Evolutionary conservation across 106 monocot species (phyloP).

Genomic region (Vanilla planifolia): DNA sequence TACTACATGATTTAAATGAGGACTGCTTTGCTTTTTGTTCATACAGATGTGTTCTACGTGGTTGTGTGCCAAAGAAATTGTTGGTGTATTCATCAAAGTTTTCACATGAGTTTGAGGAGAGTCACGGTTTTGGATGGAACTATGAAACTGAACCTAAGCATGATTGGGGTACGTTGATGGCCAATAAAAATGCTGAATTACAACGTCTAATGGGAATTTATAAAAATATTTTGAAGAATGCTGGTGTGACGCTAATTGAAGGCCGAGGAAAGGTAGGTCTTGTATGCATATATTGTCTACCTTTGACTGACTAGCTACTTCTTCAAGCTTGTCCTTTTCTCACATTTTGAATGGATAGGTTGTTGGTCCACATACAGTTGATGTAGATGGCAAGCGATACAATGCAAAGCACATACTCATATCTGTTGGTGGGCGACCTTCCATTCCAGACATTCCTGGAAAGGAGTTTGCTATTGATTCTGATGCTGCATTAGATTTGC

Average conservation of each 20-base stretch:
- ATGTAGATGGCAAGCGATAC: slow-evolving; percentile 88
- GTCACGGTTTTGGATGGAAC: slow-evolving; percentile 94
- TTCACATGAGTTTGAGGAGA: slow-evolving; percentile 94
- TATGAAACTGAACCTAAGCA: slow-evolving; percentile 93
- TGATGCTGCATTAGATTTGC: slow-evolving; percentile 84
- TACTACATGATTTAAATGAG: too few relatives aligned
- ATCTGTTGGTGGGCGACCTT: slow-evolving; percentile 85
- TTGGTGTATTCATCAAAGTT: slow-evolving; percentile 93
- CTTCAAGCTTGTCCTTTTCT: neutral
- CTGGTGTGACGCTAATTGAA: slow-evolving; percentile 86
- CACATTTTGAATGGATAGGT: slow-evolving; percentile 59
- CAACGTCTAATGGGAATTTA: slow-evolving; percentile 88
- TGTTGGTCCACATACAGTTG: slow-evolving; percentile 82
- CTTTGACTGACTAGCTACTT: neutral
- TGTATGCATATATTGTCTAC: neutral
- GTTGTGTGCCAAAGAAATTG: slow-evolving; percentile 96
- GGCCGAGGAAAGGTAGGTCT: slow-evolving; percentile 89
- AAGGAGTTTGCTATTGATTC: slow-evolving; percentile 90
- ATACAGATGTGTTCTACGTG: slow-evolving; percentile 90
- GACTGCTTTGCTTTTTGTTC: slow-evolving; percentile 1
- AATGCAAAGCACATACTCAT: slow-evolving; percentile 87
- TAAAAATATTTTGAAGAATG: slow-evolving; percentile 78
- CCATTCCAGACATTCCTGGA: slow-evolving; percentile 86
- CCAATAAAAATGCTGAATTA: slow-evolving; percentile 95
- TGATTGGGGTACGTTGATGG: slow-evolving; percentile 90